Base-by-base conservation (phyloP, 108 stramenopile species). In the Cyclotella cryptica region DNA sequence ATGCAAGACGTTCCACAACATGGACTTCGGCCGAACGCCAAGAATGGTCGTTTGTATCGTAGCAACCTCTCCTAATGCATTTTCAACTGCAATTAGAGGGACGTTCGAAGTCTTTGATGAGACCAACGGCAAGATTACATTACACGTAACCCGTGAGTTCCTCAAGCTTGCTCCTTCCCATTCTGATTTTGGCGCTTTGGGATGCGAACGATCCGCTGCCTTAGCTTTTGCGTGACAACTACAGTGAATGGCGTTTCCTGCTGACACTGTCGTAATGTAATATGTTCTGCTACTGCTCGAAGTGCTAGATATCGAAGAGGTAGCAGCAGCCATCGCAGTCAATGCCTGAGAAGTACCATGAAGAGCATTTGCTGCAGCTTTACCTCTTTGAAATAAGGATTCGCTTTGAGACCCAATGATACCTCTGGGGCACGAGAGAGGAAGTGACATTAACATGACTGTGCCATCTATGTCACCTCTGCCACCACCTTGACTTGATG, bases 111-210 rank as follows among this genome's bases (percentile, higher is more conserved):
- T 86, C 27, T 86, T 74, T n/a, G 88, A 87, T 12, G 90, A 89
- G 10, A 95, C 87, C 47, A 95, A 72, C n/a, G 94, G 94, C 47
- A 95, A 66, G 19, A 93, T 90, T 2, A 86, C 86, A 68, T 95
- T 95, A 81, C 94, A 95, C 22, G 89, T 87, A 3, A 95, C 90
- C 43, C 94, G 66, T 28, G 84, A 89, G 71, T 95, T 95, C 45
- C 94, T 78, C 22, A 95, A 65, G 60, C 77, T 89, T 29, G 94
- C 94, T 18, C 94, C 94, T 75, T 95, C 94, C 94, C 94, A 95
- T 55, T 95, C 94, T 22, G 57, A 72, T 63, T 95, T 95, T 17
- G 94, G 90, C 3, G 92, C 90, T 81, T 91, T 91, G 12, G 89
- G 89, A 42, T 92, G 89, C 66, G 79, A 90, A 19, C 88, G 51